phyloP scores from a whole-genome alignment of 768 basidiomycete genomes.

The Suillus subaureus region DNA sequence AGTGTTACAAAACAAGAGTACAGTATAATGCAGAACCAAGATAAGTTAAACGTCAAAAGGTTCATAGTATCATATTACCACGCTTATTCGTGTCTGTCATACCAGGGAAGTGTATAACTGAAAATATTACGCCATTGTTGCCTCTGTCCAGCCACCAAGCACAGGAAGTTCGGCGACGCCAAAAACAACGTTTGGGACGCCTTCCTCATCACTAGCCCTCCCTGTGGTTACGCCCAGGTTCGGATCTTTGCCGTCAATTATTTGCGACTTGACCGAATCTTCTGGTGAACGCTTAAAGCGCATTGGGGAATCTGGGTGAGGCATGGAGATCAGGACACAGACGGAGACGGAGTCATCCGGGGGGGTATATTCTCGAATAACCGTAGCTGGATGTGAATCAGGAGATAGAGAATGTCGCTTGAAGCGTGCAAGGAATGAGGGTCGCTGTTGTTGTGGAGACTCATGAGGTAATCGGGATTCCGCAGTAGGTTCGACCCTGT shows the following conservation, averaged over 20 bases:
- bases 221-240: constrained; percentile 16
- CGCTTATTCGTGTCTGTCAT: not conserved
- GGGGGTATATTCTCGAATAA: constrained; percentile 9
- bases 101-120: not conserved
- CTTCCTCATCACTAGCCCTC: constrained; percentile 33
- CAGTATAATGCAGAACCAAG: not conserved
- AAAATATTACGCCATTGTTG: not conserved
- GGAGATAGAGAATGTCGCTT: constrained; percentile 8
- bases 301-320: constrained; percentile 34
- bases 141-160: not conserved
- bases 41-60: not conserved
- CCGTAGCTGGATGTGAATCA: constrained; percentile 8
- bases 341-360: constrained; percentile 47
- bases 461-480: not conserved
- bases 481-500: not conserved
- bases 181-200: constrained; percentile 51
- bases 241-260: constrained; percentile 8
- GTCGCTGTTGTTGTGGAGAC: constrained; percentile 1
- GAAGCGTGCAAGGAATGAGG: constrained; percentile 10
- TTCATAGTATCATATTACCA: not conserved
- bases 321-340: constrained; percentile 62
- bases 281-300: constrained; percentile 7
- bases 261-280: constrained; percentile 25
- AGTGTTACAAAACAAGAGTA: constrained; percentile 1
- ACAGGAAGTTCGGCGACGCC: constrained; percentile 44